phyloP scores from a whole-genome alignment of 2,329 filamentous ascomycete genomes.

The Trichophyton schoenleinii region DNA sequence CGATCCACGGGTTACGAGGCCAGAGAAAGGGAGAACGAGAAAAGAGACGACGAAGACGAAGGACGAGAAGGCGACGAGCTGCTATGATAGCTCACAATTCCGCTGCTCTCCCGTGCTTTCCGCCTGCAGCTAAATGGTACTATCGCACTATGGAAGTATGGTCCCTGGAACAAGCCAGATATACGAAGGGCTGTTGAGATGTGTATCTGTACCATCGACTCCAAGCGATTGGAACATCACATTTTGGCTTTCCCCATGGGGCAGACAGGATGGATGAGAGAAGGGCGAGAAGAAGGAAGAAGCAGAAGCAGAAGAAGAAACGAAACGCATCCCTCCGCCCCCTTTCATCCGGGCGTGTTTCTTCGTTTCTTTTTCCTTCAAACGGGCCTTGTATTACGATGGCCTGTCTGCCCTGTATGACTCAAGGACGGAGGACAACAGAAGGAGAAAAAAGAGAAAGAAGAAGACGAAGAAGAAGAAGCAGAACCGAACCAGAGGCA shows the following conservation, averaged over 20 bases:
- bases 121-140: too few relatives aligned
- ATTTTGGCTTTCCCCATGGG: constrained; percentile 1
- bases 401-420: background rate
- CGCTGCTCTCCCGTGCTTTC: too few relatives aligned
- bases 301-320: background rate
- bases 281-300: too few relatives aligned
- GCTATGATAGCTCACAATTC: background rate
- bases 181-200: too few relatives aligned
- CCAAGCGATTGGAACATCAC: background rate
- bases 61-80: background rate
- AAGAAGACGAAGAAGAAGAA: too few relatives aligned
- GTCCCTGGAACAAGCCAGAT: too few relatives aligned
- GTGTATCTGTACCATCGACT: background rate
- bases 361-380: background rate
- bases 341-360: background rate
- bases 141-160: too few relatives aligned
- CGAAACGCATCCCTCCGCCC: background rate
- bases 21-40: background rate
- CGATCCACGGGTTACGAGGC: background rate
- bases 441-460: too few relatives aligned
- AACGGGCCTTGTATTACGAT: background rate
- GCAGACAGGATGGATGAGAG: background rate
- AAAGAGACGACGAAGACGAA: background rate
- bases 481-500: background rate
- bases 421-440: background rate